phyloP scores from a whole-genome alignment of 768 basidiomycete genomes.

The Cyathus striatus region DNA sequence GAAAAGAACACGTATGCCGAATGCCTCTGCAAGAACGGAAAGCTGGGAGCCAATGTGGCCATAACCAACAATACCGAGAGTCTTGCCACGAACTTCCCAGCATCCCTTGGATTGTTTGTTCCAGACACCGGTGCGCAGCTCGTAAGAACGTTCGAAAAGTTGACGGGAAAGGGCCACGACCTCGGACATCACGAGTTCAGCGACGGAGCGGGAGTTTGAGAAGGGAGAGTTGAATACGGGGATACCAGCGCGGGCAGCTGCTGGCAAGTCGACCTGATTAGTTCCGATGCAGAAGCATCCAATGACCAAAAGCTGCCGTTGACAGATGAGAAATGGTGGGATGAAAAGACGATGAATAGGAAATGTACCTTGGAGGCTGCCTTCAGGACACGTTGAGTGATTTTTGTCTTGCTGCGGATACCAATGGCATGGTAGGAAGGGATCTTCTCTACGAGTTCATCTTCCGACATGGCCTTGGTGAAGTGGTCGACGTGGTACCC shows the following conservation, averaged over 20 bases:
- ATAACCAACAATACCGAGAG: slow-evolving; percentile 95
- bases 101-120: slow-evolving; percentile 98
- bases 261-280: slow-evolving; percentile 90
- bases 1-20: slow-evolving; percentile 95
- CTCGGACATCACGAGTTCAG: slow-evolving; percentile 94
- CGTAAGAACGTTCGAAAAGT: slow-evolving; percentile 81
- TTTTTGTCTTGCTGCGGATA: slow-evolving; percentile 96
- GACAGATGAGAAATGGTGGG: background rate
- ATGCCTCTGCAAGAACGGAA: slow-evolving; percentile 92
- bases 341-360: background rate
- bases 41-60: slow-evolving; percentile 98
- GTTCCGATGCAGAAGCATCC: slow-evolving; percentile 99
- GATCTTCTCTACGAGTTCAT: slow-evolving; percentile 83
- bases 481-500: slow-evolving; percentile 92
- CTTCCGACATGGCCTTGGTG: slow-evolving; percentile 83
- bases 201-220: slow-evolving; percentile 98
- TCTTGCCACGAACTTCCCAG: slow-evolving; percentile 98
- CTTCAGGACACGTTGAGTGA: slow-evolving; percentile 85
- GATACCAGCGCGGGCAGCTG: slow-evolving; percentile 83
- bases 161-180: slow-evolving; percentile 93
- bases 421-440: slow-evolving; percentile 89
- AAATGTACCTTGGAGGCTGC: slow-evolving; percentile 74
- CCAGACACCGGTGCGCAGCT: slow-evolving; percentile 90
- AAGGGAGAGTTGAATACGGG: slow-evolving; percentile 99
- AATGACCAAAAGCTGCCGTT: slow-evolving; percentile 78